Base-by-base conservation (phyloP, 2,329 filamentous ascomycete genomes). In the Thelonectria blattea region DNA sequence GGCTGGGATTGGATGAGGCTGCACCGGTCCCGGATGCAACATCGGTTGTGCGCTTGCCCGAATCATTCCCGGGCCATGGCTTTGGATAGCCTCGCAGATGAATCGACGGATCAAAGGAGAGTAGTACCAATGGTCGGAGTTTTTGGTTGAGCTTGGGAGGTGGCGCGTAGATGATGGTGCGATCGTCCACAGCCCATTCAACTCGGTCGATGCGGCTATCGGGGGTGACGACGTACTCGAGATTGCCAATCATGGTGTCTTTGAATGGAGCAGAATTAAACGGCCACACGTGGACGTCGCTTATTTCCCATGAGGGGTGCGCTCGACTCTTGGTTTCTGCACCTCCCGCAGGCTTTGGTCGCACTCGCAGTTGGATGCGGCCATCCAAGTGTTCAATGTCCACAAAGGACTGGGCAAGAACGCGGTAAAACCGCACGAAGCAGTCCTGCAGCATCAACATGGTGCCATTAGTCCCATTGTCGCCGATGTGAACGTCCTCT, bases 361-460 rank as follows among this genome's bases (percentile, higher is more conserved):
- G 66, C 17, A 67, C 60, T 30, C 72, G 70, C 32, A 90, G 74
- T 4, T 82, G 79, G 12, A 86, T 73, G 60, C 2, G 70, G 63
- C 47, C 66, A 20, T 43, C 32, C 71, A 77, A 71, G 49, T 3
- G 80, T 74, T 61, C 85, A 0, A 90, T 71, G 64, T 90, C 88
- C 6, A 90, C 55, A 66, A 86, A 89, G 0, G 86, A 79, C 18
- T 78, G 78, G 62, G 81, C 81, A 2, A 79, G 75, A 11, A 78
- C 71, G 52, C 84, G 80, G 69, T 90, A 90, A 3, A 80, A 78
- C 22, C 83, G 79, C 46, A 87, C 73, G 45, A 82, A 81, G 11
- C 83, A 87, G 54, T 83, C 80, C 41, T 80, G 79, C 10, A 86
- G 76, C 5, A 83, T 82, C 52, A 84, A 83, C 5, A 80, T 74